phyloP scores from a whole-genome alignment of 2,329 filamentous ascomycete genomes.

The Rachicladosporium sp. region DNA sequence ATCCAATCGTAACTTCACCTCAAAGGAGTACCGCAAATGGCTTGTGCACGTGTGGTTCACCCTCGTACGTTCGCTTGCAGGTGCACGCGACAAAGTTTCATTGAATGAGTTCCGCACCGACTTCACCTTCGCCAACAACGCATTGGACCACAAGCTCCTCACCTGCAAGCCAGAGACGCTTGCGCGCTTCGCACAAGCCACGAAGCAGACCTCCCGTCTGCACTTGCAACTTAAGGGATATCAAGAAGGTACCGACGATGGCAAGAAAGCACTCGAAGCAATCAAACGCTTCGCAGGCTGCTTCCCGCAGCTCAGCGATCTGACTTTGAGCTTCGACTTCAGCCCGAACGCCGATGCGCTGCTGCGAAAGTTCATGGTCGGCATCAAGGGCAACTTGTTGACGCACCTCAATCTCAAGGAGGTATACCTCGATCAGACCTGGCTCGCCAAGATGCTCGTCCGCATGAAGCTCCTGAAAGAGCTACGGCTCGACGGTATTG shows the following conservation, averaged over 20 bases:
- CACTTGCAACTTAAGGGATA: slow-evolving; percentile 1
- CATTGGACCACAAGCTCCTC: slow-evolving; percentile 4
- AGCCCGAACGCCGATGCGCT: not conserved
- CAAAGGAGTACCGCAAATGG: slow-evolving; percentile 7
- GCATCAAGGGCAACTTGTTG: slow-evolving; percentile 1
- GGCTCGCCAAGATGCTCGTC: not conserved
- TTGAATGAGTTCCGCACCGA: slow-evolving; percentile 3
- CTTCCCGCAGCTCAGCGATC: slow-evolving; percentile 9
- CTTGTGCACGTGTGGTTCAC: slow-evolving; percentile 11
- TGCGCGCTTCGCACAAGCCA: not conserved
- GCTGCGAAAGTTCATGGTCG: not conserved
- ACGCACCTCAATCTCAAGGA: not conserved
- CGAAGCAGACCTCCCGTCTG: not conserved
- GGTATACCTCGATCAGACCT: not conserved
- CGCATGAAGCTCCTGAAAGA: not conserved
- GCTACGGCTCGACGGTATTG: slow-evolving; percentile 7
- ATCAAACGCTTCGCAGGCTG: not conserved
- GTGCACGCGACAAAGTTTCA: slow-evolving; percentile 5
- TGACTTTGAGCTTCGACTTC: slow-evolving; percentile 6
- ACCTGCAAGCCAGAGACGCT: slow-evolving; percentile 6
- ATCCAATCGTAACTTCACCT: not conserved
- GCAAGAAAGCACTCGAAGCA: not conserved
- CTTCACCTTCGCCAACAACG: not conserved
- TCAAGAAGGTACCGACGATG: not conserved
- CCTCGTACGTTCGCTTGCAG: slow-evolving; percentile 9